Conservation (phyloP, 2,329 filamentous ascomycete species). For the Ascochyta fabae region DNA sequence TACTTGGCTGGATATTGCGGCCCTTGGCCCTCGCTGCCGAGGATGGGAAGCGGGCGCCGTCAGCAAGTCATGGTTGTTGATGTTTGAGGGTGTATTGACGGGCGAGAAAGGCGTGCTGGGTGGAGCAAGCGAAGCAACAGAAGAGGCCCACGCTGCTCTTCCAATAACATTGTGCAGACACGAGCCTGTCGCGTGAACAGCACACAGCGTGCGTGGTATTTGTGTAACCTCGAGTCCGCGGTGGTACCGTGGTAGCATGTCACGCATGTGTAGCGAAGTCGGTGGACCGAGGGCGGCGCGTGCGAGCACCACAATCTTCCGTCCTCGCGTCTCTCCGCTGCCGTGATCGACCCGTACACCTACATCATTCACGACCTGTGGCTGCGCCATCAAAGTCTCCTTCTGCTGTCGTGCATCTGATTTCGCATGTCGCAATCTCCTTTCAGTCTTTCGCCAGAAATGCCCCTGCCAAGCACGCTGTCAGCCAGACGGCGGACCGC, state of each 20-base stretch:
- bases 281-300: neutral
- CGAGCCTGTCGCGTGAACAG: conserved; percentile 14
- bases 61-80: conserved; percentile 8
- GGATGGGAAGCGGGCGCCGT: neutral
- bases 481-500: conserved; percentile 2
- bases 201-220: conserved; percentile 6
- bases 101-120: conserved; percentile 10
- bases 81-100: conserved; percentile 11
- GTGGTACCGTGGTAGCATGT: neutral
- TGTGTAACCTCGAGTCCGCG: neutral
- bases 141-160: conserved; percentile 8
- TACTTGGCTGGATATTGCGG: conserved; percentile 22
- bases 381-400: conserved; percentile 1
- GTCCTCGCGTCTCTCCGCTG: neutral
- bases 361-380: conserved; percentile 1
- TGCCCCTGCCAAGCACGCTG: conserved; percentile 20
- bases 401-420: neutral
- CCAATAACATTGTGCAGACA: conserved; percentile 20
- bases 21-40: conserved; percentile 13
- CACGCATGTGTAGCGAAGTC: neutral
- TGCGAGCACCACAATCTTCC: neutral
- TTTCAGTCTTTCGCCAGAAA: neutral
- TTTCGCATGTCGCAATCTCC: neutral
- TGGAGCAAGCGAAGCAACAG: conserved; percentile 3
- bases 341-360: conserved; percentile 9